Evolutionary conservation across 345 rosid genomes (phyloP), one percentile per base, ranked within the genome.

Genomic region (Syzygium jambos): DNA sequence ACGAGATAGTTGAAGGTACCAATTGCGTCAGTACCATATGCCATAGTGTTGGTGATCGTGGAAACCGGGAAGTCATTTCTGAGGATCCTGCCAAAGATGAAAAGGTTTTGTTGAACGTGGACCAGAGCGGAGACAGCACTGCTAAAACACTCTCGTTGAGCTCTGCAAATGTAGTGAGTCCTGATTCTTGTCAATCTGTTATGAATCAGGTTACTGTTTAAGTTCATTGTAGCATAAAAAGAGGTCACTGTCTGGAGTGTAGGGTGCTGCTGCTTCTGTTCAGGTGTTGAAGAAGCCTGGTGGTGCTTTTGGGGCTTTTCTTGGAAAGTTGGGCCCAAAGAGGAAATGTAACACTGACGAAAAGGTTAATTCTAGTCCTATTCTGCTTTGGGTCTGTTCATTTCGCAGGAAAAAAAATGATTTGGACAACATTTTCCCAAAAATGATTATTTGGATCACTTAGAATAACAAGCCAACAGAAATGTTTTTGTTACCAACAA

Each of bases 261-360:
- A 96, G 99, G 93, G 73, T 89, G 52, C 92, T 88, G 93, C 87
- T 87, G 96, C 94, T 51, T 88, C 91, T 59, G 92, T 92, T 90
- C 95, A 90, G 90, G 92, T 85, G 89, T 91, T 87, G 73, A 94
- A 92, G 95, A 94, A 93, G 88, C 95, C 94, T 87, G 91, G 88
- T 85, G 87, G 94, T 89, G 93, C 91, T 87, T 90, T 95, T 51
- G 96, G 95, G 86, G 94, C 93, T 22, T 88, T 95, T 89, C 90
- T 92, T 57, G 95, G 96, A 53, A 89, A 85, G 29, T 78, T 86
- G 29, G 89, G 87, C 38, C 73, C 91, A 46, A 95, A 93, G 92
- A 94, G 92, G 87, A 93, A 90, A 85, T 87, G 87, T 86, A 93
- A 88, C 85, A 86, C 57, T 34, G 91, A 88, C n/a, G 93, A 91